Evolutionary conservation across 352 stramenopile genomes (phyloP).

Genomic region (Pythium pyrilobum): DNA sequence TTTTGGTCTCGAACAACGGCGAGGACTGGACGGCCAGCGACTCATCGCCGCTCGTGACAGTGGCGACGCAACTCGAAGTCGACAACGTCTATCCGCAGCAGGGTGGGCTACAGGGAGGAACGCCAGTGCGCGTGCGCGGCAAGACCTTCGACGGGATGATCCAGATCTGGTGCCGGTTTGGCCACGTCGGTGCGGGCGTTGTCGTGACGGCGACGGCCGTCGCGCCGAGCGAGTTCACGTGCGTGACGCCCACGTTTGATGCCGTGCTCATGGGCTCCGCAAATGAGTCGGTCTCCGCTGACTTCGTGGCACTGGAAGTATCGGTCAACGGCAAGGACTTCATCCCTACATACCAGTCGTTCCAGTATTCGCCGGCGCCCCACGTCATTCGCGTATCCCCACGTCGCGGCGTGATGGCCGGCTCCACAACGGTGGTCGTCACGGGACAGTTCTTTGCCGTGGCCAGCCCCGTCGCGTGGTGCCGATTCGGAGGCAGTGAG

Average conservation of each 20-base stretch:
- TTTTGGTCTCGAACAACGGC: slow-evolving; percentile 52
- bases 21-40: slow-evolving; percentile 22
- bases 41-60: neutral
- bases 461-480: slow-evolving; percentile 20
- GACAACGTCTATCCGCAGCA: slow-evolving; percentile 36
- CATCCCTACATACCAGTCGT: neutral
- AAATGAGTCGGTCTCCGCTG: slow-evolving; percentile 35
- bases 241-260: slow-evolving; percentile 31
- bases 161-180: slow-evolving; percentile 67
- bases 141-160: slow-evolving; percentile 35
- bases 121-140: slow-evolving; percentile 42
- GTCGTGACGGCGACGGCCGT: slow-evolving; percentile 25
- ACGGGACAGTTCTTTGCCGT: slow-evolving; percentile 10
- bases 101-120: slow-evolving; percentile 45
- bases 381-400: neutral
- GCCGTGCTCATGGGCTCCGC: slow-evolving; percentile 21
- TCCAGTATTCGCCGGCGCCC: neutral
- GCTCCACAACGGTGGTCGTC: slow-evolving; percentile 22
- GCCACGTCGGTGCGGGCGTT: slow-evolving; percentile 17
- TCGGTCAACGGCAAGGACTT: slow-evolving; percentile 51
- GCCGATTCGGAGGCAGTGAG: slow-evolving; percentile 31
- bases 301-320: slow-evolving; percentile 49
- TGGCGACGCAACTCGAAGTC: slow-evolving; percentile 35
- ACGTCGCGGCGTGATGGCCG: neutral
- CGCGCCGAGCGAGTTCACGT: slow-evolving; percentile 26